Conservation (phyloP, 2,329 filamentous ascomycete species). For the Calonectria pseudoreteaudii region DNA sequence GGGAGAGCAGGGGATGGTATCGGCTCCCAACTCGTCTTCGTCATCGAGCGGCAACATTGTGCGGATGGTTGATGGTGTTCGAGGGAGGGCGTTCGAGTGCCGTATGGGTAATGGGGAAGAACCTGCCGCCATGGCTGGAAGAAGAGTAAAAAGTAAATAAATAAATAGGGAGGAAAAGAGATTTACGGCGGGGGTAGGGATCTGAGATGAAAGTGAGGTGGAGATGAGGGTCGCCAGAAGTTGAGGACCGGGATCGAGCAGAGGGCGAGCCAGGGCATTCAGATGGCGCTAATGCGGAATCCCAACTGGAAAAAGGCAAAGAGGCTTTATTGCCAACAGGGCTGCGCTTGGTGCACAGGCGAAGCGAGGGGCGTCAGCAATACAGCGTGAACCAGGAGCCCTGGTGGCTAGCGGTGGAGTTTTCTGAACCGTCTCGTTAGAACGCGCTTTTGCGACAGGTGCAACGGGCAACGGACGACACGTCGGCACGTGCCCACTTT, state of each 20-base stretch:
- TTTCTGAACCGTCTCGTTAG: conserved; percentile 29
- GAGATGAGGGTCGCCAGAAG: conserved; percentile 25
- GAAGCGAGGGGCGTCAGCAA: conserved; percentile 21
- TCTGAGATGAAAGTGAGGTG: conserved; percentile 17
- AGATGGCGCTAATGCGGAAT: conserved; percentile 1
- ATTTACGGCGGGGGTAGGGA: conserved; percentile 25
- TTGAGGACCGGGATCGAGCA: conserved; percentile 28
- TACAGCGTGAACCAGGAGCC: conserved; percentile 7
- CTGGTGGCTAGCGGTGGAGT: conserved; percentile 27
- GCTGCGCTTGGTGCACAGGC: conserved; percentile 22
- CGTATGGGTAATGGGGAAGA: conserved; percentile 49
- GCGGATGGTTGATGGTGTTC: conserved; percentile 42
- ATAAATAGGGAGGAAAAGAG: conserved; percentile 20
- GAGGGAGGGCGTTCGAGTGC: conserved; percentile 44
- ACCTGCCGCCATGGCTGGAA: conserved; percentile 42
- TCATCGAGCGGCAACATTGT: conserved; percentile 48
- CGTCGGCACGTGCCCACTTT: conserved; percentile 40
- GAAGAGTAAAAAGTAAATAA: conserved; percentile 3
- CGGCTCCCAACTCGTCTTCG: conserved; percentile 58
- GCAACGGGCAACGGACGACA: conserved; percentile 32
- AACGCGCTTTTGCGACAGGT: conserved; percentile 30
- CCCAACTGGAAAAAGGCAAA: background rate
- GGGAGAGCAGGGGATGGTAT: conserved; percentile 60
- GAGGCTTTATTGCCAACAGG: conserved; percentile 5
- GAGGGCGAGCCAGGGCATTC: conserved; percentile 3